Conservation (phyloP, 2,329 filamentous ascomycete genomes). For the Teratosphaeriaceae sp. region DNA sequence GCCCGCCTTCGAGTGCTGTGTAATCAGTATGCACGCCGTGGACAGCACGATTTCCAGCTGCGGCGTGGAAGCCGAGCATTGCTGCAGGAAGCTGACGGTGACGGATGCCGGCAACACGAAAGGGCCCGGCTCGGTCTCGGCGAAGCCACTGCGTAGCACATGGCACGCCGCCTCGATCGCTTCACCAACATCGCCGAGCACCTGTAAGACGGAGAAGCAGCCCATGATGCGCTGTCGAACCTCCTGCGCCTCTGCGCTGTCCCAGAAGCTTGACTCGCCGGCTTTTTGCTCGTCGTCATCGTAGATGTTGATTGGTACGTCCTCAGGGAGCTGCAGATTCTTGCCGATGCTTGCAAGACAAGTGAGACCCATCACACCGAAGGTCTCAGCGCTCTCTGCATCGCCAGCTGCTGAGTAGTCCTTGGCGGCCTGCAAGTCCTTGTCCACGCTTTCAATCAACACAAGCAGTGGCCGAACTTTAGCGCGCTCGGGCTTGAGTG, state of each 20-base stretch:
- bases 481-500: constrained; percentile 52
- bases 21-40: constrained; percentile 62
- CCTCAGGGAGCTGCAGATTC: constrained; percentile 62
- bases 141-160: constrained; percentile 67
- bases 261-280: constrained; percentile 42
- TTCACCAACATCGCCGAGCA: constrained; percentile 57
- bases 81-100: constrained; percentile 56
- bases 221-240: constrained; percentile 48
- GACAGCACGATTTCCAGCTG: constrained; percentile 63
- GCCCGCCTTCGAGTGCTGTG: constrained; percentile 30
- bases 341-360: constrained; percentile 66
- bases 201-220: constrained; percentile 44
- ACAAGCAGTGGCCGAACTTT: constrained; percentile 50
- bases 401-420: constrained; percentile 28
- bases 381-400: constrained; percentile 35
- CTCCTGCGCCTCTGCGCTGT: constrained; percentile 38
- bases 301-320: constrained; percentile 63
- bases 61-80: constrained; percentile 52
- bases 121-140: constrained; percentile 65
- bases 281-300: constrained; percentile 32
- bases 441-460: constrained; percentile 55
- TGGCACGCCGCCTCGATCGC: constrained; percentile 65
- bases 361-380: constrained; percentile 51
- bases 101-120: constrained; percentile 66
- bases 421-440: constrained; percentile 48